Base-by-base conservation (phyloP, 805 yeast species). In the Candida morakotiae region DNA sequence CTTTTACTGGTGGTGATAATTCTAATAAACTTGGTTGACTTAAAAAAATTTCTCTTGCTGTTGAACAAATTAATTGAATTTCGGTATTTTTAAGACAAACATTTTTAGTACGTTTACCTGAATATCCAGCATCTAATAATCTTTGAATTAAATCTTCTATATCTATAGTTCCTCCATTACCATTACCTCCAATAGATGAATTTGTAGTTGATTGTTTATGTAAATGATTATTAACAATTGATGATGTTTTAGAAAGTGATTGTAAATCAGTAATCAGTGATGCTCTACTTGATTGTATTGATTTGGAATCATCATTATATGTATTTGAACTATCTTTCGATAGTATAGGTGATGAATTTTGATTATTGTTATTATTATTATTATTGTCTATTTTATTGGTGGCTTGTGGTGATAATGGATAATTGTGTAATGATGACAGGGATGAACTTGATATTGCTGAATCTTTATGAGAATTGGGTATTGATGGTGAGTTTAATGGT, bases 121-220 rank as follows among this genome's bases (percentile, higher is more conserved):
- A 77, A 62, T 93, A 93, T 8, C 98, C 99, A 1, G 96, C 96
- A 63, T 93, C 98, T 45, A 93, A 70, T 45, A 93, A 71, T 49
- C 95, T 70, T 64, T 89, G 97, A 43, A 93, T 93, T 34, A 87
- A 69, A 53, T 87, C 94, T 61, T 93, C 98, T 31, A 93, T 73
- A 56, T 89, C 73, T 26, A 66, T 58, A 11, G 46, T 34, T 26
- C 42, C 39, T 5, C 15, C 25, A 9, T 31, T 32, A 6, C 28
- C 31, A 9, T 31, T 32, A 6, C 28, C 31, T 9, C 19, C 25
- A 2, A 37, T 28, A 13, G 45, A 41, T 7, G 39, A 38, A 14
- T 35, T 26, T 11, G 44, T 42, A 2, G 44, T 29, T 16, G 41
- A 25, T n/a, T 28, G 33, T 33, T 35, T 35, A 16, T 35, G 31